Evolutionary conservation across 345 rosid genomes (phyloP).

Genomic region (Linum usitatissimum): DNA sequence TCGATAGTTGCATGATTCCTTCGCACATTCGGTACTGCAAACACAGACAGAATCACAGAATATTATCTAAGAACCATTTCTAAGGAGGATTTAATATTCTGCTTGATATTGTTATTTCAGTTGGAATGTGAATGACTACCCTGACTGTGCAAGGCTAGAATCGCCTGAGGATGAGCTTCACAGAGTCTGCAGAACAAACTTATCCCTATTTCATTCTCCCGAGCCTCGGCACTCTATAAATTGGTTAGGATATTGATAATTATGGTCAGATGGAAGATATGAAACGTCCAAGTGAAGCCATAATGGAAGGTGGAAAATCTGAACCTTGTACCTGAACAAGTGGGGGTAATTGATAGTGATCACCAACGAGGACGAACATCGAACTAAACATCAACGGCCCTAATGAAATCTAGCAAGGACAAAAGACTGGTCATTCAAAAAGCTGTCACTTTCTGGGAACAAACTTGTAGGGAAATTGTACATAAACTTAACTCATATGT

Average conservation of each 20-base stretch:
- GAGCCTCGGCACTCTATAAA: conserved; percentile 76
- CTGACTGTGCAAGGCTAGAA: conserved; percentile 93
- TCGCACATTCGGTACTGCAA: conserved; percentile 90
- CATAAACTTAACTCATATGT: too few relatives aligned
- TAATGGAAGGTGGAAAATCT: not conserved
- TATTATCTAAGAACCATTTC: too few relatives aligned
- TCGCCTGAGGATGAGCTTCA: conserved; percentile 97
- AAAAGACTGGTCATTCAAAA: conserved; percentile 9
- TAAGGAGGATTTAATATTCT: too few relatives aligned
- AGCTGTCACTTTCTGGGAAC: not conserved
- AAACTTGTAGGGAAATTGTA: not conserved
- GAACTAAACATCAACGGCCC: conserved; percentile 91
- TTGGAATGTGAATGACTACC: conserved; percentile 18
- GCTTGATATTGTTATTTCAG: too few relatives aligned
- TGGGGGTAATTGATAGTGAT: conserved; percentile 96
- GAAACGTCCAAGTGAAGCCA: conserved; percentile 1
- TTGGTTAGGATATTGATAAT: not conserved
- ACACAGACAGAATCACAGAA: too few relatives aligned
- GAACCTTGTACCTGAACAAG: conserved; percentile 60
- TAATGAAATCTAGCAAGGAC: conserved; percentile 54
- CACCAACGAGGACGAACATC: conserved; percentile 90
- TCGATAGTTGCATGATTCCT: conserved; percentile 87
- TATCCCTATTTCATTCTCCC: conserved; percentile 84
- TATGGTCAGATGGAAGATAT: conserved; percentile 7
- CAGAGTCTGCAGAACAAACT: conserved; percentile 96